These are phyloP conservation scores for Xylaria bambusicola DNA, from an alignment of 495 filamentous ascomycete genomes.

Conservation along the genomic window DNA sequence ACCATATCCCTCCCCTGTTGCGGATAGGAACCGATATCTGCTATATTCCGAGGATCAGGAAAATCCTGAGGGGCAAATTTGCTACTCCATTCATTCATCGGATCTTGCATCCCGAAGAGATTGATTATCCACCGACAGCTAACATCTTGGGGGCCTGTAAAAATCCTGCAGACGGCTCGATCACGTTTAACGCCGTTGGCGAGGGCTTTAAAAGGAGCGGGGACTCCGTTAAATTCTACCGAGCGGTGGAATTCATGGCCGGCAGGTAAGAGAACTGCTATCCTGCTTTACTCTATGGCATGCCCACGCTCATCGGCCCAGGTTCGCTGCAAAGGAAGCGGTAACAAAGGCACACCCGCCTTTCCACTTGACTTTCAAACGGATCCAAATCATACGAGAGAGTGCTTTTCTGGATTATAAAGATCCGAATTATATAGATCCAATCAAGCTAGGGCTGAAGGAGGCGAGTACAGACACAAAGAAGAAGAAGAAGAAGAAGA, in stretches of 20 bases:
- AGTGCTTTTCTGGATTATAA: not conserved
- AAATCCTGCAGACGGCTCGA: too few species aligned
- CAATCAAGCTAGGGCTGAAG: too few species aligned
- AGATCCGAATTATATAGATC: not conserved
- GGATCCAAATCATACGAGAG: constrained; percentile 43
- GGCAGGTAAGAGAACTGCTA: constrained; percentile 47
- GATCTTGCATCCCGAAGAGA: constrained; percentile 45
- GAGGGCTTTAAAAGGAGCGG: too few species aligned
- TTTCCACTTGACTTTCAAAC: constrained; percentile 45
- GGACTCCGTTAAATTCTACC: too few species aligned
- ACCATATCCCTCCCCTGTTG: constrained; percentile 33
- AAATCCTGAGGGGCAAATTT: constrained; percentile 28
- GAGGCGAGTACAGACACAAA: too few species aligned
- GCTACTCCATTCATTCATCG: constrained; percentile 40
- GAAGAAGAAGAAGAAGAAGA: too few species aligned
- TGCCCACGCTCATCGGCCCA: constrained; percentile 1
- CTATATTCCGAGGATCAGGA: constrained; percentile 47
- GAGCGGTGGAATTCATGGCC: constrained; percentile 45
- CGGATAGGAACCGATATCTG: constrained; percentile 61
- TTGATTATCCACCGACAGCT: constrained; percentile 1
- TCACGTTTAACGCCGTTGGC: too few species aligned
- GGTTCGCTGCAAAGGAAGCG: constrained; percentile 68
- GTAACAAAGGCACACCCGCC: constrained; percentile 59
- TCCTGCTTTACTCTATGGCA: not conserved
- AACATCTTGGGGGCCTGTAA: constrained; percentile 11